Evolutionary conservation across 2,329 filamentous ascomycete genomes (phyloP), one percentile per base, ranked within the genome.

Genomic region (Aspergillus sergii): DNA sequence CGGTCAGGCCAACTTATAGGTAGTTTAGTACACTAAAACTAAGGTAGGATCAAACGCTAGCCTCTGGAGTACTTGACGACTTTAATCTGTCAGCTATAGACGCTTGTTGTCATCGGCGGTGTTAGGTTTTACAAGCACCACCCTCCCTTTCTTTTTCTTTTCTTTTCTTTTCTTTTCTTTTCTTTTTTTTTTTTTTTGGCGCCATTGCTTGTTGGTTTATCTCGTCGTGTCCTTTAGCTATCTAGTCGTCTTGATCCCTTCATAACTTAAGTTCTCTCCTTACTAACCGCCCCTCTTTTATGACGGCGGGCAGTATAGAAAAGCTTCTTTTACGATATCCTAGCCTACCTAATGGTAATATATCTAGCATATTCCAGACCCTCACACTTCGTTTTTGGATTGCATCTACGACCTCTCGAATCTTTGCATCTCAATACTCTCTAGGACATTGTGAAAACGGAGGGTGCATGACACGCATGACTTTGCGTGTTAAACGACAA

Each of bases 401-500:
- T 32, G 28, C 16, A 19, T 32, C 28, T 14, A 51, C 19, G 2
- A 34, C 21, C 7, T 32, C 4, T 34, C 28, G 9, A n/a, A 19
- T 32, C 10, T 9, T 12, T 23, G 19, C 30, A 32, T 12, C 4
- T 32, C 30, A n/a, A 19, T 12, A 16, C 7, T 26, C 21, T 23
- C 21, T 11, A 26, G 12, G 30, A 6, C 11, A 51, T 32, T 51
- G 16, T 14, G 45, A 12, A 48, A 26, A 28, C 19, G 19, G 28
- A 26, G 16, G 28, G 12, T 39, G 36, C 19, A 55, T 19, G 14
- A 57, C 21, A 55, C n/a, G 9, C 30, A 80, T 79, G 77, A 68
- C 62, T 32, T 67, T 69, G 57, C 68, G 71, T 12, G 32, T 65
- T 30, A 78, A 76, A 67, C 71, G 71, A 58, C 71, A 69, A 56